These are phyloP conservation scores for Euphrasia arctica DNA, from an alignment of 305 asterid genomes.

Conservation along the genomic window DNA sequence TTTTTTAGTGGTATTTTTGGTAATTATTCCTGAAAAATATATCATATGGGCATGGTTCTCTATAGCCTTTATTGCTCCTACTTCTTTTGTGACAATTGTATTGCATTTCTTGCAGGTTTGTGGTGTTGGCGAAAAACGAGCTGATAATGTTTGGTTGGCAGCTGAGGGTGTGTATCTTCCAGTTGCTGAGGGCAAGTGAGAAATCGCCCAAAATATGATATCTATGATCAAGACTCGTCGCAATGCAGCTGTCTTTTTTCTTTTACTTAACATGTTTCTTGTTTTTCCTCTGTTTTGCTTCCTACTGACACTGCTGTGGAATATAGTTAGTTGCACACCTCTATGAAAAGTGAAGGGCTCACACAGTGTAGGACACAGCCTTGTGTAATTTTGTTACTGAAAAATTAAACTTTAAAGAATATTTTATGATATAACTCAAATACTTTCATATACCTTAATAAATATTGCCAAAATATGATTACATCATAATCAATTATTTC, in stretches of 20 bases:
- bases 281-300: neutral
- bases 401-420: no score
- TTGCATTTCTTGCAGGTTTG: constrained; percentile 63
- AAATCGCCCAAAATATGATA: constrained; percentile 1
- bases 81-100: constrained; percentile 8
- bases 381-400: no score
- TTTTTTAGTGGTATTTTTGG: neutral
- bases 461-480: no score
- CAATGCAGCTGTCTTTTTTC: constrained; percentile 18
- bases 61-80: neutral
- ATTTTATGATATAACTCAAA: no score
- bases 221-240: constrained; percentile 14
- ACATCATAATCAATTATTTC: no score
- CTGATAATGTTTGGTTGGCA: constrained; percentile 94
- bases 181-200: constrained; percentile 54
- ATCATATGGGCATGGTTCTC: neutral
- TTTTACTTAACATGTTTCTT: neutral
- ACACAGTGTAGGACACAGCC: no score
- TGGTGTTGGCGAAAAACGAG: constrained; percentile 68
- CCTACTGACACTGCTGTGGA: no score
- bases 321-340: no score
- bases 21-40: neutral
- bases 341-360: no score
- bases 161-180: constrained; percentile 96
- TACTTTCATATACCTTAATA: no score